Conservation (phyloP, 768 basidiomycete genomes). For the Pleurotus djamor region DNA sequence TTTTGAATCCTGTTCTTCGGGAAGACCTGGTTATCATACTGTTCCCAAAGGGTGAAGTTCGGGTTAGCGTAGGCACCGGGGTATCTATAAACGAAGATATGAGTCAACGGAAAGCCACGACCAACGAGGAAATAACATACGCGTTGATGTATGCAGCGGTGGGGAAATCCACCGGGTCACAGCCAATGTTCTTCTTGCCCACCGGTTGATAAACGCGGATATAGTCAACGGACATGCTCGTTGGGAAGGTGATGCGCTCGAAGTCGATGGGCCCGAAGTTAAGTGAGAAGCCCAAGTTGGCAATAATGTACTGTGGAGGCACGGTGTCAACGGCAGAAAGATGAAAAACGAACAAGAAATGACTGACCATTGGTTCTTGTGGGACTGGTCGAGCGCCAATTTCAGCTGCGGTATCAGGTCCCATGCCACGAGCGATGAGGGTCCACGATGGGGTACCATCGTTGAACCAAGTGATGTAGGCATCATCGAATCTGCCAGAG, state of each 20-base stretch:
- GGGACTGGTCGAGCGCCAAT: conserved; percentile 60
- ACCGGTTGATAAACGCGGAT: conserved; percentile 72
- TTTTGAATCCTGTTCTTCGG: conserved; percentile 34
- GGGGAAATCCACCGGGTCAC: conserved; percentile 72
- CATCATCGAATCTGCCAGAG: conserved; percentile 39
- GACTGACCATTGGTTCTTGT: conserved; percentile 67
- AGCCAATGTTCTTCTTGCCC: conserved; percentile 52
- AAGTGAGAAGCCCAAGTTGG: conserved; percentile 66
- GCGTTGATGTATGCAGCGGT: conserved; percentile 74
- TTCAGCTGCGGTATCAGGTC: conserved; percentile 45
- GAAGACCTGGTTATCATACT: conserved; percentile 28
- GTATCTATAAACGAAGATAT: conserved; percentile 21
- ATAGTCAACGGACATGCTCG: conserved; percentile 74
- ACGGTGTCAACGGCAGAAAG: background rate
- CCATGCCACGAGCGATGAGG: conserved; percentile 44
- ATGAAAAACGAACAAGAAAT: conserved; percentile 19
- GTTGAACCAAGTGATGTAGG: conserved; percentile 72
- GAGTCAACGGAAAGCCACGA: background rate
- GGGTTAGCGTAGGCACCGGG: conserved; percentile 36
- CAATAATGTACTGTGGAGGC: conserved; percentile 56
- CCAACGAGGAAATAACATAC: conserved; percentile 25
- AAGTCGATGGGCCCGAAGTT: conserved; percentile 71
- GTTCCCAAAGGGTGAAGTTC: conserved; percentile 38
- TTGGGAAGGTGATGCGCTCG: conserved; percentile 48
- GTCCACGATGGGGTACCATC: conserved; percentile 57